Base-by-base conservation (phyloP, 345 rosid genomes). In the Trapa bicornis region DNA sequence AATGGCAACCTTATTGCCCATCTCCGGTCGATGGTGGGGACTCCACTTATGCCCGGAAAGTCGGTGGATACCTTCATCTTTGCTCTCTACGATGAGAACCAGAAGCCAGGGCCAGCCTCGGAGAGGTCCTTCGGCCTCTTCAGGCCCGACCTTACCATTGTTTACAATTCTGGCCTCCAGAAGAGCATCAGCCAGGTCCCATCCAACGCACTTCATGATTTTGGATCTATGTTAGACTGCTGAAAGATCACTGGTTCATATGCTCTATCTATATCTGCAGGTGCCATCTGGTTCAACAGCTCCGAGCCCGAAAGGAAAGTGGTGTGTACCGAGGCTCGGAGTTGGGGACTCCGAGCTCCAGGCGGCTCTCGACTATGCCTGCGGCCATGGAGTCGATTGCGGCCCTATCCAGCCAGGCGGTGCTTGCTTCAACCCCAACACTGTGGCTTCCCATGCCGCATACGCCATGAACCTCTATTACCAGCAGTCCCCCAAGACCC, bases 41-140 rank as follows among this genome's bases (percentile, higher is more conserved):
- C 97, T 14, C 97, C 98, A 35, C 64, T 92, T 65, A 89, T 92
- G 96, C 97, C 92, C 2, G 90, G 96, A 47, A 87, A 80, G 74
- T 78, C 89, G 5, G 86, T 86, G 47, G 97, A 89, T 57, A 89
- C 98, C 15, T 92, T 82, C 75, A 72, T 92, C 36, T 89, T 89
- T 67, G 93, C 96, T 6, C 70, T 92, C 9, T 92, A 84, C 54
- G 91, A 89, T 32, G 98, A 92, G 77, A 79, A 92, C 75, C 78
- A 84, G 81, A 88, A 92, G 60, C 85, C 88, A 1, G 95, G 98
- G 10, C 82, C 84, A 57, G 48, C 67, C 8, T 89, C 93, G 3
- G 94, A 88, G 68, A 74, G 85, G 32, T 68, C 89, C 7, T 92
- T 86, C 41, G 97, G 96, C 0, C 82, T 92, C 54, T 92, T 85